Percentiles rank a stretch among this genome's conserved stretches.
Evolutionary conservation across 129 eudicot genomes (phyloP).

Genomic region (Heracleum sosnowskyi): DNA sequence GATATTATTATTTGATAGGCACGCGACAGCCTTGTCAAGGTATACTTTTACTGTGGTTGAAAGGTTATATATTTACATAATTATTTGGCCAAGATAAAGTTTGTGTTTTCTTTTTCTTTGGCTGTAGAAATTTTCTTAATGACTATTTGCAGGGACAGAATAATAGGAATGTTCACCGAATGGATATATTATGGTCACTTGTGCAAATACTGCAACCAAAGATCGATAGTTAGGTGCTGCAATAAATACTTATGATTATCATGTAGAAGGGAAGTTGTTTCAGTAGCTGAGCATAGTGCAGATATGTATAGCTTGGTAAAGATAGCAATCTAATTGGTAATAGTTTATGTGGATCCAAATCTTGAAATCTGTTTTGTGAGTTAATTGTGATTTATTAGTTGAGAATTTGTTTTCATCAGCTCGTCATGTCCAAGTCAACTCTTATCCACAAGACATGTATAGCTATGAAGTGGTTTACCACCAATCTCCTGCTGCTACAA

Average conservation of each 20-base stretch:
- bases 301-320: not conserved
- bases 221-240: not conserved
- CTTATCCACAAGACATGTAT: not conserved
- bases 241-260: not conserved
- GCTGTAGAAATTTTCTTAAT: not conserved
- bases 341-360: not conserved
- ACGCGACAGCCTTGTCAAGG: no score
- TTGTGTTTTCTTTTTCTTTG: not conserved
- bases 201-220: constrained; percentile 26
- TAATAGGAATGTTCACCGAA: constrained; percentile 26
- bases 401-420: not conserved
- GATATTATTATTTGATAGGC: no score
- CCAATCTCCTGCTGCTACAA: not conserved
- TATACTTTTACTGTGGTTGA: constrained; percentile 15
- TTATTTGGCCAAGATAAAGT: not conserved
- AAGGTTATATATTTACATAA: not conserved
- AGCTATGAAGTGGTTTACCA: not conserved
- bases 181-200: constrained; percentile 35
- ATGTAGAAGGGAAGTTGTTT: not conserved
- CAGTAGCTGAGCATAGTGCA: not conserved
- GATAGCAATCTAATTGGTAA: not conserved
- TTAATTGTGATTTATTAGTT: not conserved
- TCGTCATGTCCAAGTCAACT: not conserved
- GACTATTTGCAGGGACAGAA: constrained; percentile 16
- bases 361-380: not conserved